Evolutionary conservation across 129 eudicot species (phyloP).

Genomic region (Oenanthe sinensis): DNA sequence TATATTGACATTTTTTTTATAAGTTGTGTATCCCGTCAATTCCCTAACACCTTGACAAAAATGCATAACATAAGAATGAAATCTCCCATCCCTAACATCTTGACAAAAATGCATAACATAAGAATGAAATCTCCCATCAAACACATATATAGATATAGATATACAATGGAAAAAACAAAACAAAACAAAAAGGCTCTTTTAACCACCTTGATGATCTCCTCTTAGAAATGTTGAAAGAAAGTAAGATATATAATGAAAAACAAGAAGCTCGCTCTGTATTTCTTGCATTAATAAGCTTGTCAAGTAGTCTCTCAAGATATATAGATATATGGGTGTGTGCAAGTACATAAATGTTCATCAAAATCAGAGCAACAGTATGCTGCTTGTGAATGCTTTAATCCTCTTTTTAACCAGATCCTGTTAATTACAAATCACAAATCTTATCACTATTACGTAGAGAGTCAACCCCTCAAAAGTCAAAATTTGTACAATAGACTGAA

Average conservation of each 20-base stretch:
- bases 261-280: constrained; percentile 11
- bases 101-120: constrained; percentile 12
- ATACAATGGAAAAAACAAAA: constrained; percentile 1
- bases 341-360: constrained; percentile 35
- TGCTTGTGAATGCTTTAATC: constrained; percentile 64
- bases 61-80: too few species aligned
- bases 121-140: background rate
- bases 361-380: constrained; percentile 73
- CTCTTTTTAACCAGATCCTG: background rate
- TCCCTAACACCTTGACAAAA: too few species aligned
- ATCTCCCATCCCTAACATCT: too few species aligned
- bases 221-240: constrained; percentile 31
- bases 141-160: background rate
- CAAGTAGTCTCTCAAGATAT: constrained; percentile 5
- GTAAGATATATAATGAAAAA: background rate
- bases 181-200: background rate
- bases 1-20: too few species aligned
- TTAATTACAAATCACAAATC: background rate
- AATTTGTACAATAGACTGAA: too few species aligned
- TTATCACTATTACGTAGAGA: too few species aligned
- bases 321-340: background rate
- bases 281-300: constrained; percentile 32
- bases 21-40: too few species aligned
- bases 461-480: too few species aligned
- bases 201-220: constrained; percentile 29